Base-by-base conservation (phyloP, 441 rosid genomes). In the Syzygium syzygioides region DNA sequence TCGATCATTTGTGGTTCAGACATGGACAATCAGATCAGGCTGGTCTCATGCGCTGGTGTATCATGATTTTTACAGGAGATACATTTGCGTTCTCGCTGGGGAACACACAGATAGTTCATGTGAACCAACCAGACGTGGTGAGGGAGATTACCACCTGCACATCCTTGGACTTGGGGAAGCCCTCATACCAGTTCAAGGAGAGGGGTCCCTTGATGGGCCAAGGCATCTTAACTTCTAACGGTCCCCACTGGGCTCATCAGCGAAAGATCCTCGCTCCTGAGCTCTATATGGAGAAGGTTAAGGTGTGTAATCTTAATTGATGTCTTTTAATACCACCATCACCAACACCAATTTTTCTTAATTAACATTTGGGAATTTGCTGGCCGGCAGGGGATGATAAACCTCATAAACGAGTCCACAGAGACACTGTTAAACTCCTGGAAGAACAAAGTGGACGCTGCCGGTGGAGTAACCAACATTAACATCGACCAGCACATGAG, bases 161-260 rank as follows among this genome's bases (percentile, higher is more conserved):
- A 76, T 90, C 94, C 30, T 89, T 94, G 84, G 93, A 90, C 86
- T 87, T 94, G 60, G 96, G 95, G 34, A 94, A 94, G 90, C 94
- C 94, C 32, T 89, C 94, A 5, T 92, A 92, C 87, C 95, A 93
- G 80, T 93, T 92, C 4, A 90, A 90, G 86, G 93, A 93, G 45
- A 84, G 87, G 18, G 95, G 95, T 50, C 86, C 96, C 80, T 87
- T 94, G 91, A 92, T 93, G 86, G 95, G 96, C 26, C 92, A 90
- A 8, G 96, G 96, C 23, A 90, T 94, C 88, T 87, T 94, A 48
- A 91, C 96, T 60, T 93, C 96, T 6, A 94, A 93, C 89, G 95
- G 94, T 12, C 53, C 90, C 45, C 6, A 68, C 14, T 94, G 95
- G 95, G 84, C 92, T n/a, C 92, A 92, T 88, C 94, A 93, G 62